Conservation (phyloP, 148 eudicot species). For the Arctostaphylos glauca region DNA sequence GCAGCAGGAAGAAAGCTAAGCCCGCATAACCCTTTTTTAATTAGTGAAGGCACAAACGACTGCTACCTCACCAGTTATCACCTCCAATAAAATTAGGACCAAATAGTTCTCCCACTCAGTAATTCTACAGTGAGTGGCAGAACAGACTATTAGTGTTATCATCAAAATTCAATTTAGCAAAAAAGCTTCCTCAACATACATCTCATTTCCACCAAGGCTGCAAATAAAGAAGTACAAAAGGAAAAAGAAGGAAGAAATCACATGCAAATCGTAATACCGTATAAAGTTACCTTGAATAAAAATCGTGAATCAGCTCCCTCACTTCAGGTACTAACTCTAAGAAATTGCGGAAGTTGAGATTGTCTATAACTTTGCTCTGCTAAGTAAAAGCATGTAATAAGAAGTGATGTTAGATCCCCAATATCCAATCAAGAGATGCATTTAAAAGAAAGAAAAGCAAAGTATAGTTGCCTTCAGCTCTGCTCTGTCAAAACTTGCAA, state of each 20-base stretch:
- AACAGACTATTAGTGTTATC: background rate
- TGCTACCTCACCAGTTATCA: conserved; percentile 1
- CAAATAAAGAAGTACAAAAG: background rate
- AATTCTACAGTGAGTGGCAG: background rate
- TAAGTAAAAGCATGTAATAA: conserved; percentile 18
- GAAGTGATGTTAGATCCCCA: conserved; percentile 11
- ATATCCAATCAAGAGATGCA: background rate
- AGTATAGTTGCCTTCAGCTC: conserved; percentile 72
- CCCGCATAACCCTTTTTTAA: background rate
- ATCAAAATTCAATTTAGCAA: background rate
- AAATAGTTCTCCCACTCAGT: background rate
- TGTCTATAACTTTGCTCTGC: conserved; percentile 97
- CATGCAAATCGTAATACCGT: background rate
- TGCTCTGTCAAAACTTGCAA: conserved; percentile 88
- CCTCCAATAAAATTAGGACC: background rate
- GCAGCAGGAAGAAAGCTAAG: background rate
- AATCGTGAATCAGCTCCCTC: conserved; percentile 88
- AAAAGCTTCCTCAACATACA: background rate
- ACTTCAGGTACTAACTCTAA: conserved; percentile 96
- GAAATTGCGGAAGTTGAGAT: conserved; percentile 78
- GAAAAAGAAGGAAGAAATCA: background rate
- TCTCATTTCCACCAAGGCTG: background rate
- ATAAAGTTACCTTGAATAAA: conserved; percentile 72
- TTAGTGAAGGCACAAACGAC: background rate
- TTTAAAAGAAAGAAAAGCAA: conserved; percentile 5